Conservation (phyloP, 768 basidiomycete species). For the Mycena belliarum region DNA sequence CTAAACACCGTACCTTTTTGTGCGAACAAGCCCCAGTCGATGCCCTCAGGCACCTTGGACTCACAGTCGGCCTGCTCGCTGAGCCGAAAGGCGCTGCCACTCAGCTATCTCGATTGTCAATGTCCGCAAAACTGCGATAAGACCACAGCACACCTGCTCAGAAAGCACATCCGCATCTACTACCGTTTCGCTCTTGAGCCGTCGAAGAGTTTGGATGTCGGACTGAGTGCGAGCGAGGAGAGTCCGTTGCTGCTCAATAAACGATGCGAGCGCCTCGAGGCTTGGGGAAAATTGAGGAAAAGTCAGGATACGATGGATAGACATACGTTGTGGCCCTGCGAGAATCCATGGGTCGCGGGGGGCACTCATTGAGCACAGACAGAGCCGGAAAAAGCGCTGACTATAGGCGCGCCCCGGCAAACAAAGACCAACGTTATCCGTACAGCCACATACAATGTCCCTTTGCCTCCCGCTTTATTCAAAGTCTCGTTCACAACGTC, state of each 20-base stretch:
- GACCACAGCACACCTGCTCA: conserved; percentile 33
- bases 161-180: conserved; percentile 36
- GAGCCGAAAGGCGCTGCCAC: conserved; percentile 39
- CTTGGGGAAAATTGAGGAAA: conserved; percentile 30
- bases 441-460: too few species aligned
- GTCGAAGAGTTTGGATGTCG: conserved; percentile 60
- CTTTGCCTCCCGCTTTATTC: too few species aligned
- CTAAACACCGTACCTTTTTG: conserved; percentile 45
- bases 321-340: conserved; percentile 14
- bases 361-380: conserved; percentile 7
- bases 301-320: background rate
- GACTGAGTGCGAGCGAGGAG: conserved; percentile 60
- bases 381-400: background rate
- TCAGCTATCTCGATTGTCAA: conserved; percentile 22
- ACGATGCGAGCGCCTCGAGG: conserved; percentile 66
- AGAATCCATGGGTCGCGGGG: conserved; percentile 8
- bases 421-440: too few species aligned
- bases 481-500: too few species aligned
- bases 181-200: conserved; percentile 41
- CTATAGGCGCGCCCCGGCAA: too few species aligned
- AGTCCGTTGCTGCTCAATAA: conserved; percentile 60
- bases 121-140: background rate
- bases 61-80: conserved; percentile 48
- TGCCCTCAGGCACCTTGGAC: conserved; percentile 44
- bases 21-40: conserved; percentile 66